Evolutionary conservation across 768 basidiomycete genomes (phyloP).

Genomic region (Mycena crocata): DNA sequence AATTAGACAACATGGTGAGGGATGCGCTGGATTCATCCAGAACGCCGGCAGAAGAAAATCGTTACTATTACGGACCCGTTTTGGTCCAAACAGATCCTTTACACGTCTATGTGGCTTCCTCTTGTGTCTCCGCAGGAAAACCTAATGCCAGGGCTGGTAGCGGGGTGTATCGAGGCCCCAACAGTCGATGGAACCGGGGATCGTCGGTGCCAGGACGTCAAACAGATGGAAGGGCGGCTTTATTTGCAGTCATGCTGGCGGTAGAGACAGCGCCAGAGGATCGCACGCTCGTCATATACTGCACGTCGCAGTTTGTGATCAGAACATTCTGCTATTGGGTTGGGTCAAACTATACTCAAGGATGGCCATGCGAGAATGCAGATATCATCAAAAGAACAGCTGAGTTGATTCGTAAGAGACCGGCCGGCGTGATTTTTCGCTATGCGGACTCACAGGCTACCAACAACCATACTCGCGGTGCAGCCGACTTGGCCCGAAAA

Average conservation of each 20-base stretch:
- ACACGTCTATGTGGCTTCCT: not conserved
- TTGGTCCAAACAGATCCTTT: not conserved
- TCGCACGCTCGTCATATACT: not conserved
- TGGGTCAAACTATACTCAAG: not conserved
- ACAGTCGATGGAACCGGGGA: not conserved
- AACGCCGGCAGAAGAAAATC: not conserved
- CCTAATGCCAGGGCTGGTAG: not conserved
- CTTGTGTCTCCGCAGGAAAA: not conserved
- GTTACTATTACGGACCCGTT: not conserved
- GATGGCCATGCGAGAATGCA: not conserved
- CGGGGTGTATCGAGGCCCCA: not conserved
- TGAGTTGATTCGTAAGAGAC: not conserved
- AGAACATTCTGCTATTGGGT: slow-evolving; percentile 4
- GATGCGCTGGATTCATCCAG: not conserved
- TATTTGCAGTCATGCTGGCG: not conserved
- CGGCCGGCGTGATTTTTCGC: not conserved
- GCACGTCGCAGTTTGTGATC: not conserved
- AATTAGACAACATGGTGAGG: not conserved
- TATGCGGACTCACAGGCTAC: not conserved
- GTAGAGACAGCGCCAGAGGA: not conserved
- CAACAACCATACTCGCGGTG: not conserved
- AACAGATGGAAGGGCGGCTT: not conserved
- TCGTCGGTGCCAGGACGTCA: not conserved
- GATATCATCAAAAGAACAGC: not conserved
- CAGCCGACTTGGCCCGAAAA: not conserved